Conservation (phyloP, 2,329 filamentous ascomycete species). For the Biscogniauxia marginata region DNA sequence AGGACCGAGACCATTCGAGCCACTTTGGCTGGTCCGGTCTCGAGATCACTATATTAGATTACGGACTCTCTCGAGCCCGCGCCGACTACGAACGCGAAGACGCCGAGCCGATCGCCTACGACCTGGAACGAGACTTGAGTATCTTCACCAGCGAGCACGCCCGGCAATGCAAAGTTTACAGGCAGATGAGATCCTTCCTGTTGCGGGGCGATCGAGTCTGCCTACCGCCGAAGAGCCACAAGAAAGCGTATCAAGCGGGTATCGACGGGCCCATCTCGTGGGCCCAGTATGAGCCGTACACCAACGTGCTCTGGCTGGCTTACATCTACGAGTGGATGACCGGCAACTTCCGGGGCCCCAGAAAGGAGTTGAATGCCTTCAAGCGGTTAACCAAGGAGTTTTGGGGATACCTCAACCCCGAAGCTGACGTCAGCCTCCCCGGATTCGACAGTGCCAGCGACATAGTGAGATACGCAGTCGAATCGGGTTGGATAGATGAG, state of each 20-base stretch:
- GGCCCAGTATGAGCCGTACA: slow-evolving; percentile 57
- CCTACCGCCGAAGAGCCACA: slow-evolving; percentile 47
- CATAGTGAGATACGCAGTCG: slow-evolving; percentile 55
- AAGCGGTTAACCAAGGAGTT: slow-evolving; percentile 50
- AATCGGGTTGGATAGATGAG: slow-evolving; percentile 56
- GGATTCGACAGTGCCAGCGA: slow-evolving; percentile 56
- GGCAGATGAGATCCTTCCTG: slow-evolving; percentile 60
- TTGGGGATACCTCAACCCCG: slow-evolving; percentile 52
- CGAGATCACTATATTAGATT: slow-evolving; percentile 64
- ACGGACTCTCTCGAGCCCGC: slow-evolving; percentile 59
- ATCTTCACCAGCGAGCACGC: slow-evolving; percentile 62
- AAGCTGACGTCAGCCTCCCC: slow-evolving; percentile 45
- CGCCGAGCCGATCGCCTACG: slow-evolving; percentile 48
- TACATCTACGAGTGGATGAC: slow-evolving; percentile 58
- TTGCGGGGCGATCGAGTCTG: slow-evolving; percentile 50
- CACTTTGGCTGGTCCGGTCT: slow-evolving; percentile 60
- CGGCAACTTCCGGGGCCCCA: slow-evolving; percentile 46
- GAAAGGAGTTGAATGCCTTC: slow-evolving; percentile 46
- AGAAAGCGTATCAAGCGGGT: slow-evolving; percentile 45
- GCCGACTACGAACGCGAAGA: slow-evolving; percentile 38
- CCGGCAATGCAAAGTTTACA: slow-evolving; percentile 60
- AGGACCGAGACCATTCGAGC: slow-evolving; percentile 30
- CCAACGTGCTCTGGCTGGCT: slow-evolving; percentile 64
- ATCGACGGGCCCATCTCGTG: slow-evolving; percentile 52
- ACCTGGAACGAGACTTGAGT: slow-evolving; percentile 59